Percentiles rank a stretch among this genome's conserved stretches.
Conservation (phyloP, 257 asterid species). For the Solanum chiquidenum region DNA sequence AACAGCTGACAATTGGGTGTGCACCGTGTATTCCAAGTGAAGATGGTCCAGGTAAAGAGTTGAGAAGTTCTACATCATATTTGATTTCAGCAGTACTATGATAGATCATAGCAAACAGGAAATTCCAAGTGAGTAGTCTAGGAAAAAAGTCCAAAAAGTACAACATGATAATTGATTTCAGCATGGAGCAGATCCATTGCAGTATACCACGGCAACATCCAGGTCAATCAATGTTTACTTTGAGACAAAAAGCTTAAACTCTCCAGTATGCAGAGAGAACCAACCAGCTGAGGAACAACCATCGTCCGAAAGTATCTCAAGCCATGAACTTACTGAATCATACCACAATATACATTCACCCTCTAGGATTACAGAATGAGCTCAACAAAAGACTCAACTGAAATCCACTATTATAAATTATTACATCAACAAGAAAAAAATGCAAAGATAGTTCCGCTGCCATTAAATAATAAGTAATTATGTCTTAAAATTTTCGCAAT, state of each 20-base stretch:
- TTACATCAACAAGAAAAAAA: neutral
- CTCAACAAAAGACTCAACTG: neutral
- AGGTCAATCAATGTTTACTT: neutral
- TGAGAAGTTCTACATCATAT: accelerated
- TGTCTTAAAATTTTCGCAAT: neutral
- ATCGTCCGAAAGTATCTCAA: neutral
- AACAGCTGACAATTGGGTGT: neutral
- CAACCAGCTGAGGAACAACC: neutral
- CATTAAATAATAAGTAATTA: too few relatives aligned
- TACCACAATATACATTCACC: neutral
- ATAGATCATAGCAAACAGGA: neutral
- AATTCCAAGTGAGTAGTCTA: neutral
- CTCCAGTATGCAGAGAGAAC: neutral
- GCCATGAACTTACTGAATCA: too few relatives aligned
- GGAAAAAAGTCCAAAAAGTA: neutral
- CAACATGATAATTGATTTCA: neutral
- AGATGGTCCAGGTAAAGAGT: neutral
- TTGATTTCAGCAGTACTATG: neutral
- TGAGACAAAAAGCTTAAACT: neutral
- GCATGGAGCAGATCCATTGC: neutral
- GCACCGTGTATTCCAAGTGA: neutral
- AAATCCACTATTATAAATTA: neutral
- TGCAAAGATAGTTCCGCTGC: accelerated
- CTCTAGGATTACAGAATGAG: neutral
- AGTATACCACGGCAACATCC: neutral